A percentile compares a stretch with the other conserved stretches of the same genome.
Evolutionary conservation across 805 yeast genomes (phyloP).

Genomic region (Wickerhamomyces sydowiorum): DNA sequence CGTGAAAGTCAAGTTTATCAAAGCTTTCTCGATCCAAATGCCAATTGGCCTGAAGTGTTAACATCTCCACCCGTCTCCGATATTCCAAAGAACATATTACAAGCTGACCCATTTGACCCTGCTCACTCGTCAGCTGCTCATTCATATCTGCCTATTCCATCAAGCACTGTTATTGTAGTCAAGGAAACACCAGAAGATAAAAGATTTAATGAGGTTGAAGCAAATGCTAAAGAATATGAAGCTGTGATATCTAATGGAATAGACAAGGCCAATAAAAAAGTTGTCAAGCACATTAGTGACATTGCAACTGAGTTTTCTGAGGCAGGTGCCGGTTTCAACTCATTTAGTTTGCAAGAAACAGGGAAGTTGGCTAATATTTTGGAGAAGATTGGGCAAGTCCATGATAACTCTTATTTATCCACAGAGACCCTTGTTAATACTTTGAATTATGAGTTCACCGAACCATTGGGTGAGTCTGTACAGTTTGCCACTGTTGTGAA

Average conservation of each 20-base stretch:
- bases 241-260: conserved; percentile 38
- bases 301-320: conserved; percentile 62
- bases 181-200: conserved; percentile 29
- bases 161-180: conserved; percentile 25
- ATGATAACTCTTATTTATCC: conserved; percentile 64
- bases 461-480: conserved; percentile 67
- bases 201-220: conserved; percentile 36
- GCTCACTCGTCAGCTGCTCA: conserved; percentile 52
- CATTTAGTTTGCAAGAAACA: conserved; percentile 45
- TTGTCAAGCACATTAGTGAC: conserved; percentile 44
- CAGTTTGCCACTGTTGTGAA: conserved; percentile 56
- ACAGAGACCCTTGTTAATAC: conserved; percentile 42
- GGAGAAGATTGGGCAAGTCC: conserved; percentile 81
- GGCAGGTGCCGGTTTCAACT: conserved; percentile 61
- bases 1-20: conserved; percentile 60
- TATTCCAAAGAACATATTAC: conserved; percentile 47
- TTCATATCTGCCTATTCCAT: conserved; percentile 56
- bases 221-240: conserved; percentile 39
- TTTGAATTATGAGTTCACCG: conserved; percentile 54
- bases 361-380: conserved; percentile 41
- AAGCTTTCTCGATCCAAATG: conserved; percentile 82
- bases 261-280: conserved; percentile 52
- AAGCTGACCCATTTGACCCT: conserved; percentile 60
- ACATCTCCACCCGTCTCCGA: conserved; percentile 46
- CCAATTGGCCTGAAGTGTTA: conserved; percentile 82